Conservation (phyloP, 1,139 yeast species). For the Debaryomyces udenii region DNA sequence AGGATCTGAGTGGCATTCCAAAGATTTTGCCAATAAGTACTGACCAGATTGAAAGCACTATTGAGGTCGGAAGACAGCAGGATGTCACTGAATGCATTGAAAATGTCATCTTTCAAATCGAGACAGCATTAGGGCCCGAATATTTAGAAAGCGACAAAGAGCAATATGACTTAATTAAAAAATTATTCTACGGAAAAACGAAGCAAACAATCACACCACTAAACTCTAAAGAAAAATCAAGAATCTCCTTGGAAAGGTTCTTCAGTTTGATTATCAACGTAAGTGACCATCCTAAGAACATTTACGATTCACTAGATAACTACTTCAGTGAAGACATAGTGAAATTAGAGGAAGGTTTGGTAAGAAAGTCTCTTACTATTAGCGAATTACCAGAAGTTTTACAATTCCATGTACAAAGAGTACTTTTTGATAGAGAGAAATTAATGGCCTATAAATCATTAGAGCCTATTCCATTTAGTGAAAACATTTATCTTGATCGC, state of each 20-base stretch:
- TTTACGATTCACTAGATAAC: slow-evolving; percentile 87
- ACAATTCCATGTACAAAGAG: slow-evolving; percentile 93
- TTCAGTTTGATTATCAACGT: slow-evolving; percentile 81
- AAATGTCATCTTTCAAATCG: slow-evolving; percentile 89
- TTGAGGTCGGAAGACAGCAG: slow-evolving; percentile 88
- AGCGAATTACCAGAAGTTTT: slow-evolving; percentile 74
- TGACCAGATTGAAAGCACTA: slow-evolving; percentile 69
- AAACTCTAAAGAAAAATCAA: slow-evolving; percentile 49
- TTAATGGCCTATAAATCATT: slow-evolving; percentile 79
- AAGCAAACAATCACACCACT: slow-evolving; percentile 48
- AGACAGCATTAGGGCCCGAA: slow-evolving; percentile 81
- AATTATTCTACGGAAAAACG: slow-evolving; percentile 73
- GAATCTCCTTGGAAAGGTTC: slow-evolving; percentile 76
- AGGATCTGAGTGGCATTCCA: slow-evolving; percentile 10
- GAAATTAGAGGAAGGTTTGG: slow-evolving; percentile 71
- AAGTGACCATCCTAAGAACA: slow-evolving; percentile 83
- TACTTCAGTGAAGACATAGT: slow-evolving; percentile 78
- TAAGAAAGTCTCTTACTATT: slow-evolving; percentile 72
- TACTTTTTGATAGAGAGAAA: slow-evolving; percentile 77
- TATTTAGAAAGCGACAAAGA: slow-evolving; percentile 73
- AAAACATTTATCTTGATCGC: slow-evolving; percentile 80
- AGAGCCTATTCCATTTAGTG: slow-evolving; percentile 80
- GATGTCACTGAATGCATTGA: slow-evolving; percentile 98
- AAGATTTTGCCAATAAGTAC: slow-evolving; percentile 49
- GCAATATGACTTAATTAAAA: slow-evolving; percentile 77